Evolutionary conservation across 148 eudicot species (phyloP).

Genomic region (Euryodendron excelsum): DNA sequence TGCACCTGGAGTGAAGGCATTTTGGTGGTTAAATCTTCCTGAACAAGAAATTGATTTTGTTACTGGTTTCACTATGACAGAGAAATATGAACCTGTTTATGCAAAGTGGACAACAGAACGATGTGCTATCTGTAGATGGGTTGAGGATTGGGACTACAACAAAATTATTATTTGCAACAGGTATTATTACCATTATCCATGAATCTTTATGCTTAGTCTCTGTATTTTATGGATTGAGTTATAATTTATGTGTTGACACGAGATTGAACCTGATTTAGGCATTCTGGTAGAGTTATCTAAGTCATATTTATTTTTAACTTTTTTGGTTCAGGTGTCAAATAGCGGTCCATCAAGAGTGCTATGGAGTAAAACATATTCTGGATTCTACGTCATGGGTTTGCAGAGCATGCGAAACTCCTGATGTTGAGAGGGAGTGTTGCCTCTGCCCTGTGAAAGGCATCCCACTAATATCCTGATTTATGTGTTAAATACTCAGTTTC

Average conservation of each 20-base stretch:
- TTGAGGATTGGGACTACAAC: conserved; percentile 90
- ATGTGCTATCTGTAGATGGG: conserved; percentile 96
- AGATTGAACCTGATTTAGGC: not conserved
- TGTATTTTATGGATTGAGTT: not conserved
- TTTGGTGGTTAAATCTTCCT: not conserved
- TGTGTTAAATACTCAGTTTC: not conserved
- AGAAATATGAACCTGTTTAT: conserved; percentile 66
- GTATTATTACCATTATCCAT: conserved; percentile 37
- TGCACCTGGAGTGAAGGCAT: not conserved
- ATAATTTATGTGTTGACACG: not conserved
- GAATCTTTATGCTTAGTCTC: not conserved
- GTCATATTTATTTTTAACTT: not conserved
- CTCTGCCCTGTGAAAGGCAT: conserved; percentile 96
- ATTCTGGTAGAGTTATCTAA: not conserved
- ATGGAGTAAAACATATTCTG: conserved; percentile 61
- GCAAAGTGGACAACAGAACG: conserved; percentile 95
- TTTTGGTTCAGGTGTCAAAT: conserved; percentile 81
- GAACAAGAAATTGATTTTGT: not conserved
- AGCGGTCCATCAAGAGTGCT: conserved; percentile 98
- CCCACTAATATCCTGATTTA: not conserved
- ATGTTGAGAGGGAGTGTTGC: conserved; percentile 72
- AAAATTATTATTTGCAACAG: conserved; percentile 92
- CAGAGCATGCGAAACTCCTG: conserved; percentile 83
- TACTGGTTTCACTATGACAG: conserved; percentile 34
- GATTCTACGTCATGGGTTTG: conserved; percentile 95